phyloP scores from a whole-genome alignment of 495 filamentous ascomycete species.

The Acidomyces sp. region DNA sequence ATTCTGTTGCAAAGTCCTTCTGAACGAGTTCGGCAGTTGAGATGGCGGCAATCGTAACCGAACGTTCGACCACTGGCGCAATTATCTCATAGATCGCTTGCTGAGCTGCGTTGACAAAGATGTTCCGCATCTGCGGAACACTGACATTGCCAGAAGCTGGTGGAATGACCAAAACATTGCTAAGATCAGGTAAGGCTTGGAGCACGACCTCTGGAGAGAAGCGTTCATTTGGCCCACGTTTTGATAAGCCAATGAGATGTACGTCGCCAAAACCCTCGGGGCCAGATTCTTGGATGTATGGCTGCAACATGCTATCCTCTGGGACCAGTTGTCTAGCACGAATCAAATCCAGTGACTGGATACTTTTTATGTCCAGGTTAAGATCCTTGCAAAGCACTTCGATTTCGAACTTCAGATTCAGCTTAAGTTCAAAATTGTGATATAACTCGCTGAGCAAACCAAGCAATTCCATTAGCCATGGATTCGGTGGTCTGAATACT shows the following conservation, averaged over 20 bases:
- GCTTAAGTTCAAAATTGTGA: constrained; percentile 77
- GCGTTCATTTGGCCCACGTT: constrained; percentile 47
- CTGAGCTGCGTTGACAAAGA: constrained; percentile 70
- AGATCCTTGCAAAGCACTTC: constrained; percentile 90
- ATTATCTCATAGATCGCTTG: constrained; percentile 90
- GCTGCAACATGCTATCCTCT: constrained; percentile 16
- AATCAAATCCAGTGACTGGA: constrained; percentile 72
- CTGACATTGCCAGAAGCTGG: constrained; percentile 41
- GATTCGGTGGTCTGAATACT: constrained; percentile 88
- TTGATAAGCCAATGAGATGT: constrained; percentile 52
- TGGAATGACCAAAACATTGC: constrained; percentile 57
- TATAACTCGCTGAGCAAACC: constrained; percentile 81
- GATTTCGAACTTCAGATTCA: constrained; percentile 96
- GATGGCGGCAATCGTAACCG: constrained; percentile 93
- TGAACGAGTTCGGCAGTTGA: constrained; percentile 84
- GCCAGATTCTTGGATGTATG: constrained; percentile 26
- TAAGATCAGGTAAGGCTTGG: constrained; percentile 66
- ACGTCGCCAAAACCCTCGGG: constrained; percentile 69
- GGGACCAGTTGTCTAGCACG: constrained; percentile 44
- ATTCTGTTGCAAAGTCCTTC: constrained; percentile 91
- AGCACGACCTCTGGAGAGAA: constrained; percentile 61
- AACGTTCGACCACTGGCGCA: constrained; percentile 88
- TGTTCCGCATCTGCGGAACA: constrained; percentile 52
- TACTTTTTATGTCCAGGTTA: constrained; percentile 70
- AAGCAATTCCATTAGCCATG: constrained; percentile 93